phyloP scores from a whole-genome alignment of 2,329 filamentous ascomycete genomes.

The Aquanectria penicillioides region DNA sequence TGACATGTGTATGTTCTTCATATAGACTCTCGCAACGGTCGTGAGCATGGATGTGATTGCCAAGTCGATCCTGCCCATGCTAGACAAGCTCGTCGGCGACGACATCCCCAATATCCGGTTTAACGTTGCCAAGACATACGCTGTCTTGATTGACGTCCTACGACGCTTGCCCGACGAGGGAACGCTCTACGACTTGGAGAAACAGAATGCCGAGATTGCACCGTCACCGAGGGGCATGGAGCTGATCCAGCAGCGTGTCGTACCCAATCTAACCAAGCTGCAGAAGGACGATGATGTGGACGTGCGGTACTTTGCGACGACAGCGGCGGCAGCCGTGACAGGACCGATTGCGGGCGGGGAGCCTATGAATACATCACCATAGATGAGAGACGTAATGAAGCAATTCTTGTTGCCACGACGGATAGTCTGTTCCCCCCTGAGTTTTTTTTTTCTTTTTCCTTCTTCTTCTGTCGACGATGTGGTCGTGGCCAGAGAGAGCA shows the following conservation, averaged over 20 bases:
- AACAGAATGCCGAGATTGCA: conserved; percentile 70
- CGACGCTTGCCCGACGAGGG: conserved; percentile 90
- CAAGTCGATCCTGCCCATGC: conserved; percentile 92
- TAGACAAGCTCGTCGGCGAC: conserved; percentile 92
- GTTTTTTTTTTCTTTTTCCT: no score
- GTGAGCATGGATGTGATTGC: conserved; percentile 94
- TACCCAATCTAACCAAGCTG: conserved; percentile 92
- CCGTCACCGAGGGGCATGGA: conserved; percentile 79
- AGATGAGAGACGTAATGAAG: conserved; percentile 63
- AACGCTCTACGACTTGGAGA: conserved; percentile 86
- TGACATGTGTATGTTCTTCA: no score
- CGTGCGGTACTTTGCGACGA: conserved; percentile 96
- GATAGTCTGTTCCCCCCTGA: conserved; percentile 31
- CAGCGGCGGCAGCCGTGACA: conserved; percentile 73
- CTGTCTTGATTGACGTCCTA: conserved; percentile 88
- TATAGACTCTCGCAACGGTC: conserved; percentile 90
- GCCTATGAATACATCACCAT: conserved; percentile 74
- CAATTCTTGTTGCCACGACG: conserved; percentile 59
- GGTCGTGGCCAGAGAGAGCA: conserved; percentile 22
- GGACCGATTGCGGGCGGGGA: conserved; percentile 60
- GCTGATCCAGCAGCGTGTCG: conserved; percentile 84
- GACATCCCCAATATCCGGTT: conserved; percentile 99
- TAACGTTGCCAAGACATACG: conserved; percentile 98
- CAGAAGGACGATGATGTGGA: conserved; percentile 98
- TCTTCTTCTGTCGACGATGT: conserved; percentile 28